Conservation (phyloP, 2,329 filamentous ascomycete genomes). For the Penicillium sp. region DNA sequence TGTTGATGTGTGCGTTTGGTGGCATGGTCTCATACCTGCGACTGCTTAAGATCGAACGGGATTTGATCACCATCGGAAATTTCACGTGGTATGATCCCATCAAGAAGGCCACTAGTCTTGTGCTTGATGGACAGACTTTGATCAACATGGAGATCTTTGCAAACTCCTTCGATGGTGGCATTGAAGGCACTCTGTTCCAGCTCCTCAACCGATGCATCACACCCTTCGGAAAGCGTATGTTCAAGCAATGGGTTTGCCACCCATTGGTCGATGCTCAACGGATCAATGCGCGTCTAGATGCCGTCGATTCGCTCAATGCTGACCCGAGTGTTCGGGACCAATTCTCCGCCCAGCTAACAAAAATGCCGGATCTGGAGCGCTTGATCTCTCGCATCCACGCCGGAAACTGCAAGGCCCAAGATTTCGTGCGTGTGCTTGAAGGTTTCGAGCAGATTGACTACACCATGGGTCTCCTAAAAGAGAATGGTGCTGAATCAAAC, state of each 20-base stretch:
- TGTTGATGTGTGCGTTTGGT: conserved; percentile 88
- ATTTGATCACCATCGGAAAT: conserved; percentile 83
- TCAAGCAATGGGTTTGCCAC: conserved; percentile 97
- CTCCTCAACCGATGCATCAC: conserved; percentile 94
- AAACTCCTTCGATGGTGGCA: conserved; percentile 84
- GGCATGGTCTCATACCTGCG: conserved; percentile 85
- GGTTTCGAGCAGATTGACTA: conserved; percentile 98
- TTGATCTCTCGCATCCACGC: conserved; percentile 94
- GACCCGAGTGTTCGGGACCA: conserved; percentile 79
- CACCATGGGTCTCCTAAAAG: conserved; percentile 76
- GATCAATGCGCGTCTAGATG: conserved; percentile 92
- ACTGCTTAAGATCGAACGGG: conserved; percentile 83
- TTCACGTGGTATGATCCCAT: conserved; percentile 94
- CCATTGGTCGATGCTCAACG: conserved; percentile 81
- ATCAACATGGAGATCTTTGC: conserved; percentile 98
- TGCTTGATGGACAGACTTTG: conserved; percentile 92
- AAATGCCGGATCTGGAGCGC: conserved; percentile 91
- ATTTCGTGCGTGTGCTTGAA: conserved; percentile 91
- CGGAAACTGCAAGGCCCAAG: conserved; percentile 82
- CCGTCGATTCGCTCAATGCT: conserved; percentile 87
- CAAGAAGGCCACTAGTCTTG: conserved; percentile 81
- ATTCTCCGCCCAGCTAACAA: conserved; percentile 83
- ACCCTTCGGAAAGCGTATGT: conserved; percentile 93
- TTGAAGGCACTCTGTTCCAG: conserved; percentile 83
- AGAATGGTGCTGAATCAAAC: conserved; percentile 66